phyloP scores from a whole-genome alignment of 225 moss, liverwort and hornwort species.

The Straminergon stramineum region DNA sequence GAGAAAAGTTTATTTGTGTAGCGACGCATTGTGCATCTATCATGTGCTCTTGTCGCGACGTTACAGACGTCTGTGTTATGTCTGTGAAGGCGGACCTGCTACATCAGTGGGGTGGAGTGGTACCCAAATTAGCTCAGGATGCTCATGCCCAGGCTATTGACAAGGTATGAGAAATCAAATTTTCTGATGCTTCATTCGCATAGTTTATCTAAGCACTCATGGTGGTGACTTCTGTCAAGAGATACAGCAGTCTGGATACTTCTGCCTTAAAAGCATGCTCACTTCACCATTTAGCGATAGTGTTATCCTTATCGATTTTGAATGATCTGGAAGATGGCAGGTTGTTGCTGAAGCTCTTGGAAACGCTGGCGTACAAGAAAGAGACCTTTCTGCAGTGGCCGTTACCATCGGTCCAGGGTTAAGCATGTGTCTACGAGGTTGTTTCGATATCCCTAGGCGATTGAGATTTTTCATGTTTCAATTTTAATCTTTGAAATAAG shows the following conservation, averaged over 20 bases:
- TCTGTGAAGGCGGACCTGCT: slow-evolving; percentile 77
- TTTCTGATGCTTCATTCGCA: neutral
- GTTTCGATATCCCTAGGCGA: neutral
- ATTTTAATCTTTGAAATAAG: neutral
- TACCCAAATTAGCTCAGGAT: slow-evolving; percentile 87
- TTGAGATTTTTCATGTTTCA: neutral
- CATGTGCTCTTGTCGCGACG: neutral
- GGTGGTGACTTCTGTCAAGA: neutral
- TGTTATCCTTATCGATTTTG: slow-evolving; percentile 1
- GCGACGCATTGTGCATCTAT: neutral
- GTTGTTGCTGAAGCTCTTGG: slow-evolving; percentile 87
- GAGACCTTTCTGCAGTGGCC: slow-evolving; percentile 83
- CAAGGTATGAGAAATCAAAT: slow-evolving; percentile 35
- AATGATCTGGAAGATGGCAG: slow-evolving; percentile 34
- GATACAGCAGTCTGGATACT: neutral
- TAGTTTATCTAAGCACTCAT: neutral
- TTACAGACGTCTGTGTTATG: neutral
- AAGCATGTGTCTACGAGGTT: slow-evolving; percentile 87
- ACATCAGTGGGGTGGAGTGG: slow-evolving; percentile 91
- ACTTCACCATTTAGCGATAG: neutral
- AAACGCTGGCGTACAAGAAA: slow-evolving; percentile 67
- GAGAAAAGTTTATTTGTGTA: neutral
- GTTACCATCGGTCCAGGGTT: slow-evolving; percentile 97
- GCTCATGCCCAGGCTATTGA: slow-evolving; percentile 89
- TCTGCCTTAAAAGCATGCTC: neutral